Percentiles rank a stretch among this genome's conserved stretches.
Evolutionary conservation across 177 flowering plant genomes (phyloP).

Genomic region (Telopea speciosissima): DNA sequence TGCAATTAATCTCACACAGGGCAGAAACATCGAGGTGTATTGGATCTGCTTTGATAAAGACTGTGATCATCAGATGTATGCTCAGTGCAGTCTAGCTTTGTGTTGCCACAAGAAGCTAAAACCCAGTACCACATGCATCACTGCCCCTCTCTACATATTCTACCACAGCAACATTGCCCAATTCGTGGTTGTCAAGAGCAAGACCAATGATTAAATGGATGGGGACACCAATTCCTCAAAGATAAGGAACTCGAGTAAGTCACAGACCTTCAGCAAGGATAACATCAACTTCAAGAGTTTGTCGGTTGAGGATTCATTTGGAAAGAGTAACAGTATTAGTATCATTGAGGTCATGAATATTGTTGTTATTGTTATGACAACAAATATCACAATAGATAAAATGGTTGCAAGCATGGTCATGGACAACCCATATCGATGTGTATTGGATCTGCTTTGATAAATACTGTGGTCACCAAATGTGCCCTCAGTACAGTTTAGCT

Average conservation of each 20-base stretch:
- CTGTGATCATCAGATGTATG: constrained; percentile 67
- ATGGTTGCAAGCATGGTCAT: too few species aligned
- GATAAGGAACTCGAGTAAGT: constrained; percentile 28
- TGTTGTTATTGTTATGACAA: too few species aligned
- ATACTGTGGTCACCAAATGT: constrained; percentile 69
- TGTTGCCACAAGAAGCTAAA: constrained; percentile 76
- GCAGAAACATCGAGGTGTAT: constrained; percentile 40
- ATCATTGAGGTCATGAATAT: too few species aligned
- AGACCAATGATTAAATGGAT: constrained; percentile 17
- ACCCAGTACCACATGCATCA: constrained; percentile 12
- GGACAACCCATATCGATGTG: too few species aligned
- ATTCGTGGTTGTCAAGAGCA: constrained; percentile 35
- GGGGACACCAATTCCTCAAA: constrained; percentile 18
- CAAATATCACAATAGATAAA: too few species aligned
- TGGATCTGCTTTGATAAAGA: constrained; percentile 68
- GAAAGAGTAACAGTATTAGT: too few species aligned
- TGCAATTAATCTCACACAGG: constrained; percentile 26
- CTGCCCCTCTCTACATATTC: constrained; percentile 50
- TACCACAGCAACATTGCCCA: constrained; percentile 46
- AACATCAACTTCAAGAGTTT: constrained; percentile 45
- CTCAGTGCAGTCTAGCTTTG: too few species aligned
- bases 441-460: too few species aligned
- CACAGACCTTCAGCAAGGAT: constrained; percentile 26
- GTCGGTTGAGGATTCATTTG: constrained; percentile 33
- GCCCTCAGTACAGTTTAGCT: constrained; percentile 53